Percentiles rank a stretch among this genome's conserved stretches.
phyloP scores from a whole-genome alignment of 2,329 filamentous ascomycete species.

The Aspergillus neotritici region DNA sequence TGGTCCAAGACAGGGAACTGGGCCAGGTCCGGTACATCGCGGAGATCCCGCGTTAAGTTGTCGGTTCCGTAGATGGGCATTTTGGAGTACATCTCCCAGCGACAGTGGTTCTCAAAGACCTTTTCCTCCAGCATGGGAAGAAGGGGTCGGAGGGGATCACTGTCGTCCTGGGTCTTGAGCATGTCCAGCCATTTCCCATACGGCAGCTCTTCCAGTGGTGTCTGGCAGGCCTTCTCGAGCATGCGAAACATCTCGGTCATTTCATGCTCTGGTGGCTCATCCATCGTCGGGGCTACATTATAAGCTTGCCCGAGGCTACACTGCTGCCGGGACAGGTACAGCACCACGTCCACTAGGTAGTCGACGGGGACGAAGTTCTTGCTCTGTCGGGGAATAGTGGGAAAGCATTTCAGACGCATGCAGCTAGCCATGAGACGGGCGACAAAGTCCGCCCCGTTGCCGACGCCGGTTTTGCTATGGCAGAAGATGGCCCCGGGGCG shows the following conservation, averaged over 20 bases:
- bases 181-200: too few species aligned
- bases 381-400: conserved; percentile 8
- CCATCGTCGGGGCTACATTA: conserved; percentile 2
- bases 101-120: neutral
- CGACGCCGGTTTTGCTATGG: conserved; percentile 54
- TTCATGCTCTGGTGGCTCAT: too few species aligned
- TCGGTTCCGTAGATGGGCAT: conserved; percentile 1
- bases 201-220: too few species aligned
- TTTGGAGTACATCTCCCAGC: neutral
- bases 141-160: neutral
- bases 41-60: neutral
- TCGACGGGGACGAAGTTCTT: conserved; percentile 13
- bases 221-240: too few species aligned
- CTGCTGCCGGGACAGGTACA: conserved; percentile 10
- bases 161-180: too few species aligned
- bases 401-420: conserved; percentile 55
- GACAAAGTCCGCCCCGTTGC: conserved; percentile 75
- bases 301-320: conserved; percentile 10
- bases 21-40: too few species aligned
- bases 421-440: conserved; percentile 75
- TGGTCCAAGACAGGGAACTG: too few species aligned
- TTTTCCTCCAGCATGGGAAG: conserved; percentile 1
- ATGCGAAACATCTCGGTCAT: too few species aligned
- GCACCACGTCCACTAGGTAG: conserved; percentile 7
- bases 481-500: conserved; percentile 76